Conservation (phyloP, 129 eudicot genomes). For the Ambrosia trifida region DNA sequence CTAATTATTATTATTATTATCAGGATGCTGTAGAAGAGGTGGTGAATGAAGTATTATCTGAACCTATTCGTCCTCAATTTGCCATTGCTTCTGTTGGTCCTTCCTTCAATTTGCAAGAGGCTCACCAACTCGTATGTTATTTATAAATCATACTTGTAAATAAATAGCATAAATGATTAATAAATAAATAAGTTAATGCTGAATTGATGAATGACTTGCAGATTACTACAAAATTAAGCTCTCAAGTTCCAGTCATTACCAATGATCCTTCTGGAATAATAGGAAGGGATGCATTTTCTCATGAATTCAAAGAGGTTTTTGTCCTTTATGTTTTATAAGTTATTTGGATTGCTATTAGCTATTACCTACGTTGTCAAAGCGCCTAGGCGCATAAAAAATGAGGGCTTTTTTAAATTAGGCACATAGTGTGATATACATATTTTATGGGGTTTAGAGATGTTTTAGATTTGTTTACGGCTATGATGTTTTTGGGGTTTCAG, state of each 20-base stretch:
- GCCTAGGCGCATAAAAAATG: too few species aligned
- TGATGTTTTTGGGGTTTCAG: too few species aligned
- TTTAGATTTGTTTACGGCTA: too few species aligned
- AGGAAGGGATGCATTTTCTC: constrained; percentile 64
- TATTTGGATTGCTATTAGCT: not conserved
- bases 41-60: constrained; percentile 56
- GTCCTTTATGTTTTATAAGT: not conserved
- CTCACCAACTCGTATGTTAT: constrained; percentile 61
- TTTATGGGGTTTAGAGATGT: too few species aligned
- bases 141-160: not conserved
- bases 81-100: constrained; percentile 56
- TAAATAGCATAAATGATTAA: too few species aligned
- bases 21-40: constrained; percentile 77
- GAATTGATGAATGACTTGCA: constrained; percentile 34
- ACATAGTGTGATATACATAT: too few species aligned
- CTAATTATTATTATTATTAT: not conserved
- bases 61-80: constrained; percentile 85
- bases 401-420: too few species aligned
- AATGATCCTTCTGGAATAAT: constrained; percentile 58
- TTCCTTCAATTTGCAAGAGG: constrained; percentile 24
- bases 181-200: too few species aligned
- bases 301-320: constrained; percentile 77
- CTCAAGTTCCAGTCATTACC: constrained; percentile 53
- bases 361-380: too few species aligned
- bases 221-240: constrained; percentile 62